phyloP scores from a whole-genome alignment of 129 eudicot species.

The Scalesia atractyloides region DNA sequence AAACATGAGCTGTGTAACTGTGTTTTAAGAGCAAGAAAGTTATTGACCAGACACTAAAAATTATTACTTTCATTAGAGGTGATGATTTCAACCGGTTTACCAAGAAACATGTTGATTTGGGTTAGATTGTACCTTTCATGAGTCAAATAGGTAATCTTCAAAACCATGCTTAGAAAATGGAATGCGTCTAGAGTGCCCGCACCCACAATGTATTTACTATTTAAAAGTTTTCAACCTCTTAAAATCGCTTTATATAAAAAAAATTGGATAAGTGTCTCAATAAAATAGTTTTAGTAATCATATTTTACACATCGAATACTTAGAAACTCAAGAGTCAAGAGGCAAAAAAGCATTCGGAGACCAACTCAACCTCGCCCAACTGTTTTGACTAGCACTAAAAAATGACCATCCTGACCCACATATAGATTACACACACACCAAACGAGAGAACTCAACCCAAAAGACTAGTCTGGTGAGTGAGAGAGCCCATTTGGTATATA shows the following conservation, averaged over 20 bases:
- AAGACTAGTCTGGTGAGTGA: no score
- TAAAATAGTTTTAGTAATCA: neutral
- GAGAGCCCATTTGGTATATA: no score
- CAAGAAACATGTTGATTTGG: no score
- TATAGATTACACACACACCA: neutral
- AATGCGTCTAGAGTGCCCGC: neutral
- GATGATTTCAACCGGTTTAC: no score
- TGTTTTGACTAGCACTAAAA: neutral
- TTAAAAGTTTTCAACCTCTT: constrained; percentile 3
- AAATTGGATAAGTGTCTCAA: neutral
- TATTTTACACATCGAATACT: neutral
- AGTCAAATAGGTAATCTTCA: neutral
- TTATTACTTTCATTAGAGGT: neutral
- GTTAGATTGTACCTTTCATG: neutral
- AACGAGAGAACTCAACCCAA: no score
- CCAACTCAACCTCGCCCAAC: neutral
- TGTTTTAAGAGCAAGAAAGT: neutral
- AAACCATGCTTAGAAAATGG: neutral
- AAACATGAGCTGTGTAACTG: neutral
- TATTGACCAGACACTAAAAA: neutral
- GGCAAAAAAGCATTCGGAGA: neutral
- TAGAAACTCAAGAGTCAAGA: neutral
- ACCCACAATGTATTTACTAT: neutral
- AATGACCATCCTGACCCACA: neutral
- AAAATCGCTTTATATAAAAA: neutral